Evolutionary conservation across 2,329 filamentous ascomycete genomes (phyloP).

Genomic region (Chaetomium strumarium): DNA sequence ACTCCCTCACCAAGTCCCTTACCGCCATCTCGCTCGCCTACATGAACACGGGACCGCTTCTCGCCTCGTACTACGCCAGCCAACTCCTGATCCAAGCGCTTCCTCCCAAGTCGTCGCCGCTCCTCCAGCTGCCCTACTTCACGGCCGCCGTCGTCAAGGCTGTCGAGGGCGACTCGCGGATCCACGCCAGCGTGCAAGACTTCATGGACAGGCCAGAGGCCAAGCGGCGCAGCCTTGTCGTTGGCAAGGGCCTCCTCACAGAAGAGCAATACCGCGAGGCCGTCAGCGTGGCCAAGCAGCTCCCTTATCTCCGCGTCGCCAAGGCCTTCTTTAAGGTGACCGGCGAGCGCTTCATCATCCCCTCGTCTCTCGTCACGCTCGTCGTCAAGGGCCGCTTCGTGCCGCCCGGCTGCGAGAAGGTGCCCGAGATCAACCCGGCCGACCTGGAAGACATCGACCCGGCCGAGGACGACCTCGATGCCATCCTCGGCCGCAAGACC

Average conservation of each 20-base stretch:
- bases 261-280: constrained; percentile 72
- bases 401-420: constrained; percentile 70
- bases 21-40: constrained; percentile 83
- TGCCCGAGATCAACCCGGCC: constrained; percentile 67
- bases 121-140: constrained; percentile 88
- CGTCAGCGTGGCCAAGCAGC: constrained; percentile 70
- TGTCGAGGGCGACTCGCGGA: constrained; percentile 69
- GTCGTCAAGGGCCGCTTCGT: constrained; percentile 94
- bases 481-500: constrained; percentile 70
- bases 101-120: constrained; percentile 73
- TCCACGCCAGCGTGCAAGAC: constrained; percentile 72
- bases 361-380: constrained; percentile 85
- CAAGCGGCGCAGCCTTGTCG: constrained; percentile 63
- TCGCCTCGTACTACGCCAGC: constrained; percentile 73
- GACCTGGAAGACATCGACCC: constrained; percentile 90
- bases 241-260: constrained; percentile 65
- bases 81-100: constrained; percentile 89
- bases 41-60: constrained; percentile 72
- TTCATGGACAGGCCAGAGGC: constrained; percentile 81
- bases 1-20: constrained; percentile 80
- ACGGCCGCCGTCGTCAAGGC: constrained; percentile 59
- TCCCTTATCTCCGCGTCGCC: constrained; percentile 77
- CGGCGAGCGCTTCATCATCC: constrained; percentile 87
- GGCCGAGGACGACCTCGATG: constrained; percentile 85
- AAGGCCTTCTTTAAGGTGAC: constrained; percentile 98